phyloP scores from a whole-genome alignment of 139 green algal species.

The Ettlia oleoabundans region DNA sequence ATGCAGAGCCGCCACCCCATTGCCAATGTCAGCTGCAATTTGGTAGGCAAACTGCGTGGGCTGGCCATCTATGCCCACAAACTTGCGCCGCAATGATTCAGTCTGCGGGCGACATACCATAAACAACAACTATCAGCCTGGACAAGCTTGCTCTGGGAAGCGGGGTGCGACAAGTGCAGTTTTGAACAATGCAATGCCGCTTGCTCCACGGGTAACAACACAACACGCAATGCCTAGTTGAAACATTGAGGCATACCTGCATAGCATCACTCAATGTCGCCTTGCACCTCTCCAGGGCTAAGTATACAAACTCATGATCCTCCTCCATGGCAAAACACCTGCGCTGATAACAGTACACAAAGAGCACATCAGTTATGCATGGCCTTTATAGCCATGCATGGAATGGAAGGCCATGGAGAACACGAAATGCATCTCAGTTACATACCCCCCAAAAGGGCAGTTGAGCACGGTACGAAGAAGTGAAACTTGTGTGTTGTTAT shows the following conservation, averaged over 20 bases:
- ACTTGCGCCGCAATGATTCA: constrained; percentile 1
- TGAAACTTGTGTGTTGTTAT: too few species aligned
- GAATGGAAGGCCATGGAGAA: too few species aligned
- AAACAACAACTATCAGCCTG: too few species aligned
- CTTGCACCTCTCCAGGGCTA: constrained; percentile 93
- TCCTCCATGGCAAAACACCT: constrained; percentile 97
- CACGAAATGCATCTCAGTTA: background rate
- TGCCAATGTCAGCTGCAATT: constrained; percentile 64
- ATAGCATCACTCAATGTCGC: constrained; percentile 61
- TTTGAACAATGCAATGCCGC: too few species aligned
- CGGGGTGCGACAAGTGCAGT: too few species aligned
- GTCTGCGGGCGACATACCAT: background rate
- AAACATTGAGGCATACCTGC: too few species aligned
- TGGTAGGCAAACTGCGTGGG: constrained; percentile 50
- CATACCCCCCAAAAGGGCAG: too few species aligned
- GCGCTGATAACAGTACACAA: background rate
- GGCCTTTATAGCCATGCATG: too few species aligned
- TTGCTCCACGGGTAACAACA: too few species aligned
- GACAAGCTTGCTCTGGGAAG: too few species aligned
- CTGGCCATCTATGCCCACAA: constrained; percentile 30
- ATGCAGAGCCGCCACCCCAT: constrained; percentile 87
- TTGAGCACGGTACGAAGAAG: too few species aligned
- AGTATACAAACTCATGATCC: constrained; percentile 96
- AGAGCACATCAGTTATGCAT: background rate
- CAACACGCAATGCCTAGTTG: too few species aligned